Evolutionary conservation across 225 moss, liverwort and hornwort genomes (phyloP), one percentile per base, ranked within the genome.

Genomic region (Straminergon stramineum): DNA sequence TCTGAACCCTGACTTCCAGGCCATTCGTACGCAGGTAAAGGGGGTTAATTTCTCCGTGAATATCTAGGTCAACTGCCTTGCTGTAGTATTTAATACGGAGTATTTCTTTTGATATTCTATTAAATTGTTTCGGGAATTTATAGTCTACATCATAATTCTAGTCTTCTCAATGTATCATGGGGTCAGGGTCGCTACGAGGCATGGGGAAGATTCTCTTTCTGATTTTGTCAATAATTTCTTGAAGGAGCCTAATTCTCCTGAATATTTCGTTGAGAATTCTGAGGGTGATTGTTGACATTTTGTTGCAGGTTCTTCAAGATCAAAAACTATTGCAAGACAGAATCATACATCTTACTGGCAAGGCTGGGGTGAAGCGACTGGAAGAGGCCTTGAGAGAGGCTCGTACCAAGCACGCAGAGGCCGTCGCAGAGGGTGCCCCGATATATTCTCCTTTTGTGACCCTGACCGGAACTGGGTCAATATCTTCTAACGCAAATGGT

Each of bases 311-410:
- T 77, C 89, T 95, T 65, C 92, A 95, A 89, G 95, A 95, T 91
- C 94, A 95, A 80, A 94, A 94, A 82, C 76, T 95, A 48, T 81
- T 95, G 91, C 93, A 90, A 75, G 94, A 94, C 83, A 92, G 94
- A 75, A 87, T 95, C 58, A 81, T 91, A 17, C 93, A 94, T 76
- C 95, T 99, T 23, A 99, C 99, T 31, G 99, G 99, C 32, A 91
- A 87, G 89, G 93, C 95, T 79, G 99, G 99, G 88, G 94, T 97
- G 80, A 84, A 89, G 82, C 94, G 99, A 87, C 95, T 99, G 95
- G 97, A 97, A 63, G 92, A 95, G 45, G 99, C 97, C 31, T 93
- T 99, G 90, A 67, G 88, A 53, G 96, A 93, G 85, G 94, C 93
- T 68, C 96, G 96, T 51, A 74, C 90, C 74, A 97, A 95, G 88